A percentile compares a stretch with the other conserved stretches of the same genome.
Conservation (phyloP, 2,329 filamentous ascomycete genomes). For the Anisogramma anomala region DNA sequence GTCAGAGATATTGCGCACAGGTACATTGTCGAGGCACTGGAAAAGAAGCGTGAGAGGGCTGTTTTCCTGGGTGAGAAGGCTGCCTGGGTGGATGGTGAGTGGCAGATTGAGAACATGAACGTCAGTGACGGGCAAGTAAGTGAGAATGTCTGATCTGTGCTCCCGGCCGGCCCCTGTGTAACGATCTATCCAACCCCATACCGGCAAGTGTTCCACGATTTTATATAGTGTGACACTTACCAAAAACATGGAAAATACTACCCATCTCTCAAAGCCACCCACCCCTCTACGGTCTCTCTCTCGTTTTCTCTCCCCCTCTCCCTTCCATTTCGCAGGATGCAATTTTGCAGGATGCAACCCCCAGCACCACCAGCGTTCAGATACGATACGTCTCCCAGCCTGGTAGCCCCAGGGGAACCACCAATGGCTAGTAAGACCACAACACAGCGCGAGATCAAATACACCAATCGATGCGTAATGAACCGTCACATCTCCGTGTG, state of each 20-base stretch:
- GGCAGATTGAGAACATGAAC: slow-evolving; percentile 69
- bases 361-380: slow-evolving; percentile 37
- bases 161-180: background rate
- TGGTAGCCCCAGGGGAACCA: slow-evolving; percentile 15
- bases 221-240: slow-evolving; percentile 4
- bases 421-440: slow-evolving; percentile 46
- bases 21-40: slow-evolving; percentile 61
- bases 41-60: slow-evolving; percentile 47
- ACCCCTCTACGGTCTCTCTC: background rate
- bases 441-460: slow-evolving; percentile 48
- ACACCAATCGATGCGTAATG: slow-evolving; percentile 14
- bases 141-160: background rate
- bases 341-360: background rate
- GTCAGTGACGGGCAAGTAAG: slow-evolving; percentile 33
- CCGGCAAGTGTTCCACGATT: background rate
- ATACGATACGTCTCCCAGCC: slow-evolving; percentile 54
- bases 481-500: slow-evolving; percentile 10
- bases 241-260: slow-evolving; percentile 13
- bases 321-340: background rate
- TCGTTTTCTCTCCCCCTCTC: background rate
- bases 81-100: slow-evolving; percentile 61
- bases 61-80: slow-evolving; percentile 77
- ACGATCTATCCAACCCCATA: slow-evolving; percentile 3
- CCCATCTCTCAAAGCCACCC: slow-evolving; percentile 11
- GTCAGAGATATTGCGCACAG: slow-evolving; percentile 71